Base-by-base conservation (phyloP, 805 yeast genomes). In the Teunomyces tritomae region DNA sequence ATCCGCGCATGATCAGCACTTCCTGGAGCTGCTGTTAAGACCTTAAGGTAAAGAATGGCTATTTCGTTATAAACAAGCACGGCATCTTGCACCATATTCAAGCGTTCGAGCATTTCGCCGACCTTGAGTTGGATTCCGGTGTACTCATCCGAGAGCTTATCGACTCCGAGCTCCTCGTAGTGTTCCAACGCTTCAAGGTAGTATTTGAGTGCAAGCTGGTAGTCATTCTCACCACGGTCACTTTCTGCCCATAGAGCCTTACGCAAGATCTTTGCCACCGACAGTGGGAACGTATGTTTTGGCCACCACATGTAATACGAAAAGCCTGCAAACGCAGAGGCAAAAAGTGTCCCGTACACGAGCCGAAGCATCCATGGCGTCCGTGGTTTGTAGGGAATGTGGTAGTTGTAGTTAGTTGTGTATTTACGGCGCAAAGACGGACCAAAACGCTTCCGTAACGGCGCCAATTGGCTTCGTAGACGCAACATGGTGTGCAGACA, bases 111-210 rank as follows among this genome's bases (percentile, higher is more conserved):
- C 89, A 89, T 85, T 58, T 90, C 96, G 8, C 86, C 96, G 30
- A 89, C 71, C 58, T 91, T 89, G 63, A 92, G 73, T 59, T 91
- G 96, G 45, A 92, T 80, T 0, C 97, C 97, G 0, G 97, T 91
- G 63, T 87, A 91, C 58, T 87, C 92, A 58, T 89, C 94, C 48
- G 82, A 74, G 28, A 86, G 56, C 8, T 77, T 77, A 51, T 80
- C 78, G 68, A 89, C 62, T 0, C 74, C 75, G 40, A 81, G 66
- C 26, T 74, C 69, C 32, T 82, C 77, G 34, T 89, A 84, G 51
- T 79, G 76, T 27, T 80, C 74, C 26, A 90, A 67, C 0, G 96
- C 96, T 53, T 85, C 84, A 39, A 88, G 76, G 65, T 91, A 92
- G 56, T 77, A 74, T 49, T 78, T 77, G 49, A 89, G 70, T 0